Conservation (phyloP, 1,284 basidiomycete genomes). For the Tilletia caries region DNA sequence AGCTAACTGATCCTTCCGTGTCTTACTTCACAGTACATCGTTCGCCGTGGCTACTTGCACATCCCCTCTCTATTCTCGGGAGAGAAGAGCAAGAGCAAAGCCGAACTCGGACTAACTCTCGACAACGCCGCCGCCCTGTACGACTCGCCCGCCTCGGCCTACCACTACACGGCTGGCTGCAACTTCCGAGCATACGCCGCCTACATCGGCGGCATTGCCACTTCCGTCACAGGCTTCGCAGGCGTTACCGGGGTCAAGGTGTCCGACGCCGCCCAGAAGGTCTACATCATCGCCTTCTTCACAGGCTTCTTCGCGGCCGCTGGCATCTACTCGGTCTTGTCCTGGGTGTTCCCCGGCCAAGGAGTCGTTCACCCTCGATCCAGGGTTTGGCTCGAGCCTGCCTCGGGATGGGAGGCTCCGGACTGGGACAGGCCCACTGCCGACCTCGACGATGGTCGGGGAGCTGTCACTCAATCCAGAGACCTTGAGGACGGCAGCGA, state of each 20-base stretch:
- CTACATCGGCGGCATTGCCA: slow-evolving; percentile 72
- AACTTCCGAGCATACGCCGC: slow-evolving; percentile 65
- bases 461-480: neutral
- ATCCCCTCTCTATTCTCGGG: slow-evolving; percentile 68
- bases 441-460: slow-evolving; percentile 1
- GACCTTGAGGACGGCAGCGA: slow-evolving; percentile 11
- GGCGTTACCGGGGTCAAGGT: slow-evolving; percentile 52
- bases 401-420: slow-evolving; percentile 29
- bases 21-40: slow-evolving; percentile 58
- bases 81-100: slow-evolving; percentile 19
- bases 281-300: slow-evolving; percentile 54
- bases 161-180: slow-evolving; percentile 72
- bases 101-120: slow-evolving; percentile 9
- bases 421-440: slow-evolving; percentile 22
- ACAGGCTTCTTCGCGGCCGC: slow-evolving; percentile 51
- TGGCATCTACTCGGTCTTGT: slow-evolving; percentile 42
- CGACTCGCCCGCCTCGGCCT: slow-evolving; percentile 64
- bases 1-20: too few species aligned
- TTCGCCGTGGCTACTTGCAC: slow-evolving; percentile 69
- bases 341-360: slow-evolving; percentile 28
- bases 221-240: slow-evolving; percentile 74
- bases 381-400: slow-evolving; percentile 29
- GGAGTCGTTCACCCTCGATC: slow-evolving; percentile 24
- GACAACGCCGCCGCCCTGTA: slow-evolving; percentile 1
- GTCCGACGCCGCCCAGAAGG: slow-evolving; percentile 35